These are phyloP conservation scores for Euphorbia celastroides DNA, from an alignment of 441 rosid species.

Conservation along the genomic window DNA sequence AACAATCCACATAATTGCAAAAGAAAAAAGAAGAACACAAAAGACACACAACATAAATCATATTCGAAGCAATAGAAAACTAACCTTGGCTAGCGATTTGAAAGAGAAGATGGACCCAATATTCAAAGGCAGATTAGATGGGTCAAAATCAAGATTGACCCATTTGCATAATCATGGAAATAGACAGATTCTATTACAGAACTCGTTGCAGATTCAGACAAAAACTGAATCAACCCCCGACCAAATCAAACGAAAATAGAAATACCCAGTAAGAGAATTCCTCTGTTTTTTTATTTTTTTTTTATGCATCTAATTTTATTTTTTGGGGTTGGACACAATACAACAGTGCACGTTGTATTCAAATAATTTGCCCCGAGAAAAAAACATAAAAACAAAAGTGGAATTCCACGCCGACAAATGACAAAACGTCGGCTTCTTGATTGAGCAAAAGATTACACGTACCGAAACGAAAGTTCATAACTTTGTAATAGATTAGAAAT, in stretches of 20 bases:
- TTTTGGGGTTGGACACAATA: conserved; percentile 4
- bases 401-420: conserved; percentile 29
- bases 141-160: conserved; percentile 15
- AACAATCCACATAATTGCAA: background rate
- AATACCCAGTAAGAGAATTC: background rate
- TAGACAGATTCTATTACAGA: conserved; percentile 18
- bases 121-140: conserved; percentile 18
- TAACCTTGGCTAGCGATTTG: conserved; percentile 20
- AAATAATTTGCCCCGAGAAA: conserved; percentile 7
- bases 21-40: background rate
- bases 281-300: background rate
- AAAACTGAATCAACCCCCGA: conserved; percentile 10
- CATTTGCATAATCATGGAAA: conserved; percentile 17
- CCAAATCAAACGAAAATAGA: conserved; percentile 5
- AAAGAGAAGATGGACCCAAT: conserved; percentile 11
- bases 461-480: conserved; percentile 34
- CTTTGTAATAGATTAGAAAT: background rate
- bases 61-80: conserved; percentile 20
- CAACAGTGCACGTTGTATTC: conserved; percentile 42
- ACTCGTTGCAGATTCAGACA: background rate
- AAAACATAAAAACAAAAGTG: conserved; percentile 8
- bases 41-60: background rate
- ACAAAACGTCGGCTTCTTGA: conserved; percentile 41
- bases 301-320: background rate
- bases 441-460: conserved; percentile 25